Evolutionary conservation across 2,329 filamentous ascomycete genomes (phyloP).

Genomic region (Magnaporthiopsis poae): DNA sequence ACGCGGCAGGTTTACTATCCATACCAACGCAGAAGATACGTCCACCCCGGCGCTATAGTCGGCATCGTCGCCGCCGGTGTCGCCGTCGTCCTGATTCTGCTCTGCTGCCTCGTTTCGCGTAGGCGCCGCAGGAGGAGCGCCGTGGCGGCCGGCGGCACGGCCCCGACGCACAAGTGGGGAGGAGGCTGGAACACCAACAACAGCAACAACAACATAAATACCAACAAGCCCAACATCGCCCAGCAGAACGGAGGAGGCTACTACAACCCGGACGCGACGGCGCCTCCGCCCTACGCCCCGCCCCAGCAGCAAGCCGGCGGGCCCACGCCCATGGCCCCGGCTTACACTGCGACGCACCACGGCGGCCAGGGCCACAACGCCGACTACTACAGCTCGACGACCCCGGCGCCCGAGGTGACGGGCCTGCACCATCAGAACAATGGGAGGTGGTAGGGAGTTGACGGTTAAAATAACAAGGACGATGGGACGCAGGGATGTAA

Average conservation of each 20-base stretch:
- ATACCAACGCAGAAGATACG: background rate
- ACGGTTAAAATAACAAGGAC: no score
- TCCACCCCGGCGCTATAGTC: background rate
- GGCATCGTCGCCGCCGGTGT: background rate
- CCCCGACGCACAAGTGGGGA: constrained; percentile 4
- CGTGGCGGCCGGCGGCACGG: constrained; percentile 1
- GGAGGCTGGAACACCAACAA: constrained; percentile 4
- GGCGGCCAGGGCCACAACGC: background rate
- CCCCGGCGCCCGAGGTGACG: background rate
- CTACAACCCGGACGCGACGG: background rate
- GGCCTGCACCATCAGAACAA: background rate
- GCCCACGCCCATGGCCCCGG: background rate
- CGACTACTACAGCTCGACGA: constrained; percentile 3
- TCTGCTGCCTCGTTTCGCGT: background rate
- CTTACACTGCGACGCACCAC: constrained; percentile 4
- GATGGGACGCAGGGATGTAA: background rate
- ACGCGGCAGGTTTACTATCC: background rate
- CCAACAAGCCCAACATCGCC: background rate
- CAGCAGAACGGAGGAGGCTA: constrained; percentile 1
- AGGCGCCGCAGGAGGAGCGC: background rate
- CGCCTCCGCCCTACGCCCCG: constrained; percentile 6
- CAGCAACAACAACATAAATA: background rate
- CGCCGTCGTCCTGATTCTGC: background rate
- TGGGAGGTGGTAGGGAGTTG: background rate
- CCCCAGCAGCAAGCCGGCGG: background rate